Base-by-base conservation (phyloP, 495 filamentous ascomycete species). In the Penicillium coprophilum region DNA sequence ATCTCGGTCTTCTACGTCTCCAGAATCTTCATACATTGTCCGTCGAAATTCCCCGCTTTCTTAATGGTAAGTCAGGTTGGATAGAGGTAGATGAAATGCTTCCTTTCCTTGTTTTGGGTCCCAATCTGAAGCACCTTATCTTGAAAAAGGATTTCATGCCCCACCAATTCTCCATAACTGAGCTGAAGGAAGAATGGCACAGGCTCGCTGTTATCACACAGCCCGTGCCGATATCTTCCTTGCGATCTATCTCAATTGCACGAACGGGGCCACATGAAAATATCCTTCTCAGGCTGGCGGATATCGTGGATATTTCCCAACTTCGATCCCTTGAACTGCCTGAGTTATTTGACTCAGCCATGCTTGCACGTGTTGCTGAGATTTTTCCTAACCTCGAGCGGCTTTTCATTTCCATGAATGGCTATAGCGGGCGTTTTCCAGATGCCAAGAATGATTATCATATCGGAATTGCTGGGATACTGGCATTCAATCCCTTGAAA, bases 331-430 rank as follows among this genome's bases (percentile, higher is more conserved):
- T 48, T 10, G 1, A 34, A 6, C 10, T 63, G 23, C 15, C 5
- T 6, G 5, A 40, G 1, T 2, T 43, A 13, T 50, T 2, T 1
- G 36, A 56, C 27, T 5, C 52, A 17, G n/a, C 7, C 4, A 45
- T 28, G 6, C 21, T 65, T 1, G 12, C 1, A 3, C 12, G 31
- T 2, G 24, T 56, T 3, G 55, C 55, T 6, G 15, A 12, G 19
- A 10, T 50, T 3, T 50, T 61, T 1, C 41, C 55, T 2, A 46
- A 55, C 6, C 53, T 65, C 28, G 53, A 61, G 38, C 28, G 58
- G 23, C 56, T 65, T 1, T 65, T 57, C 19, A 41, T 59, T 13
- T 10, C 24, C 6, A 34, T 30, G 0, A 17, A 27, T 12, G 24
- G 23, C n/a, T 2, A 6, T 7, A 9, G 23, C 0, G 3, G 15